Conservation (phyloP, 345 rosid species). For the Populus ilicifolia region DNA sequence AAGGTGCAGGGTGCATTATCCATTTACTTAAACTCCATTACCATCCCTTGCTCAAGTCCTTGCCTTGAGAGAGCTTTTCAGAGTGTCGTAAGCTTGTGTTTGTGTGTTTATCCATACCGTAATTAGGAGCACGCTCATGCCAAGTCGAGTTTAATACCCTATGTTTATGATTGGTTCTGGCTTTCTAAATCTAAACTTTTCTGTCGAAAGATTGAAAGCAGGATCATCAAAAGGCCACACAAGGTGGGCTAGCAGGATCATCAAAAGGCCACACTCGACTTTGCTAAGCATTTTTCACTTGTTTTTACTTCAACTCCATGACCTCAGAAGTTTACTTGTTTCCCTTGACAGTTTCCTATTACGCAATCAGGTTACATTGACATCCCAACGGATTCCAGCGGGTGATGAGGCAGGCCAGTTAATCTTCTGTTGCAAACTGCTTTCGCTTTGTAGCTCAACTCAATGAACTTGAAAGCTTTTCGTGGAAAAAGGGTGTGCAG, state of each 20-base stretch:
- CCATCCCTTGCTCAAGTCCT: no score
- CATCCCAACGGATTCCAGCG: not conserved
- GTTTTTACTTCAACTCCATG: not conserved
- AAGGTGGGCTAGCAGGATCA: not conserved
- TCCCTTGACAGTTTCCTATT: not conserved
- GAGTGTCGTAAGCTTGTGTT: no score
- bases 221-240: not conserved
- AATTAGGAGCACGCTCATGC: no score
- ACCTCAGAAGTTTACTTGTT: not conserved
- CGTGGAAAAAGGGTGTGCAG: not conserved
- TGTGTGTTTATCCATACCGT: no score
- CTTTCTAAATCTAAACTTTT: not conserved
- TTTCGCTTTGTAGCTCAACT: not conserved
- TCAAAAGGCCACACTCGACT: not conserved
- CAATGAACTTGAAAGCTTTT: not conserved
- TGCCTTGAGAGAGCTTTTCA: no score
- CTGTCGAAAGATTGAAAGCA: not conserved
- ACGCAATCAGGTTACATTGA: not conserved
- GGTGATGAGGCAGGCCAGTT: not conserved
- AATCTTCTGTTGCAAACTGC: not conserved
- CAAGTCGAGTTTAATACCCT: no score
- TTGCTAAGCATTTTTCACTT: not conserved
- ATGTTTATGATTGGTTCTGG: not conserved
- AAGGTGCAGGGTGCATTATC: no score
- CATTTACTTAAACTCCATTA: no score